Percentiles rank a stretch among this genome's conserved stretches.
These are phyloP conservation scores for Suillus americanus DNA, from an alignment of 768 basidiomycete species.

Conservation along the genomic window DNA sequence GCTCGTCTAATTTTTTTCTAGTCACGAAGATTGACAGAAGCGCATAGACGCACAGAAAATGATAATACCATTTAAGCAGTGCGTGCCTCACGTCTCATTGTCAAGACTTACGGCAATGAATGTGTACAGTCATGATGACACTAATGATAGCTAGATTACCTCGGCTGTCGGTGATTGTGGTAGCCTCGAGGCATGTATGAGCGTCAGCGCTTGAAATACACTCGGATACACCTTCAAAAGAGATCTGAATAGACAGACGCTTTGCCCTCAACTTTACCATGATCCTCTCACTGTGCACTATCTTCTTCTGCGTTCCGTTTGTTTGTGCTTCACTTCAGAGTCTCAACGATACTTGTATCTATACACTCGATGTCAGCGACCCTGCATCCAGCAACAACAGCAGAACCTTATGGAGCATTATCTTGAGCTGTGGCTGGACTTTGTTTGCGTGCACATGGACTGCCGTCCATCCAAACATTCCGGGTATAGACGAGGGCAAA, in stretches of 20 bases:
- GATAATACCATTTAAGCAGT: too few species aligned
- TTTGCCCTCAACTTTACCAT: neutral
- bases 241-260: neutral
- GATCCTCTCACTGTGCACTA: neutral
- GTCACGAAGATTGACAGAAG: neutral
- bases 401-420: too few species aligned
- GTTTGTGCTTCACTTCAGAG: too few species aligned
- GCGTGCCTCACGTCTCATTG: neutral
- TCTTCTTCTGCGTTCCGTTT: neutral
- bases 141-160: too few species aligned
- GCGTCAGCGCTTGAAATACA: neutral
- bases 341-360: too few species aligned
- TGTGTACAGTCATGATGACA: too few species aligned
- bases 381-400: too few species aligned
- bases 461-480: slow-evolving; percentile 28
- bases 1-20: neutral
- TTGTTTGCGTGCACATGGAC: too few species aligned
- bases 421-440: too few species aligned
- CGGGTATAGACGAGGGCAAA: slow-evolving; percentile 14
- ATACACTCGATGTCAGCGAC: too few species aligned
- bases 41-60: neutral
- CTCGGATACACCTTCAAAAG: neutral
- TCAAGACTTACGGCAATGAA: neutral
- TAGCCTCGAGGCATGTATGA: neutral
- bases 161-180: neutral